Conservation (phyloP, 1,284 basidiomycete genomes). For the Boletus semigastroideus region DNA sequence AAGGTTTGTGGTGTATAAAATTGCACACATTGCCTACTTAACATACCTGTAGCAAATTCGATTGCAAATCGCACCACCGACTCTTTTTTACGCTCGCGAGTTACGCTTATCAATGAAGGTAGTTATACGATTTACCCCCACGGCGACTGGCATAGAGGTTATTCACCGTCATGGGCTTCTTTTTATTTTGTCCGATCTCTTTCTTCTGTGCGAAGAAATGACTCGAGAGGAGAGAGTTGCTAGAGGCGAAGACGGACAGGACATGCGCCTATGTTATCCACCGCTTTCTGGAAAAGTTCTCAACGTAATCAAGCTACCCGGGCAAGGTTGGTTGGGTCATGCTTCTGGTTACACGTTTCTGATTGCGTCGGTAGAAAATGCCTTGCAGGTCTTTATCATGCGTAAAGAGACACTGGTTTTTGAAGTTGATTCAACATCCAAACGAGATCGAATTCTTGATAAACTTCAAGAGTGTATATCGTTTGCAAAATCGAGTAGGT, state of each 20-base stretch:
- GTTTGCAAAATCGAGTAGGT: conserved; percentile 71
- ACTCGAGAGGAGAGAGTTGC: conserved; percentile 56
- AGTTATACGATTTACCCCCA: conserved; percentile 77
- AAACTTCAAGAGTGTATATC: conserved; percentile 85
- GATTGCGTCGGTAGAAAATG: conserved; percentile 51
- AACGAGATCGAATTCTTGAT: conserved; percentile 67
- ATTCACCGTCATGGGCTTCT: conserved; percentile 79
- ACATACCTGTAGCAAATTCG: conserved; percentile 68
- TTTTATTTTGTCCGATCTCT: conserved; percentile 90
- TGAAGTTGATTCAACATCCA: conserved; percentile 59
- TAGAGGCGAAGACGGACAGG: conserved; percentile 58
- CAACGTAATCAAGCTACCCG: conserved; percentile 62
- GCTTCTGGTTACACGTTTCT: conserved; percentile 11
- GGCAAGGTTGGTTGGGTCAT: conserved; percentile 45
- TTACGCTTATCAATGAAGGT: conserved; percentile 78
- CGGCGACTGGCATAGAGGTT: conserved; percentile 71
- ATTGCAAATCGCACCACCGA: conserved; percentile 86
- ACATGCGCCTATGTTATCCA: conserved; percentile 95
- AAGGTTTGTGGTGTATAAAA: conserved; percentile 56
- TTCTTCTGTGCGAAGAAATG: conserved; percentile 87
- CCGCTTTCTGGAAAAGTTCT: conserved; percentile 95
- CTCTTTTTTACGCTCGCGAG: conserved; percentile 78
- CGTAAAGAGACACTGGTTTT: conserved; percentile 83
- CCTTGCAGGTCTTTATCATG: conserved; percentile 82
- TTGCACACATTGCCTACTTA: conserved; percentile 15